Evolutionary conservation across 169 alveolate species (phyloP), one percentile per base, ranked within the genome.

Genomic region (Plasmodium coatneyi): DNA sequence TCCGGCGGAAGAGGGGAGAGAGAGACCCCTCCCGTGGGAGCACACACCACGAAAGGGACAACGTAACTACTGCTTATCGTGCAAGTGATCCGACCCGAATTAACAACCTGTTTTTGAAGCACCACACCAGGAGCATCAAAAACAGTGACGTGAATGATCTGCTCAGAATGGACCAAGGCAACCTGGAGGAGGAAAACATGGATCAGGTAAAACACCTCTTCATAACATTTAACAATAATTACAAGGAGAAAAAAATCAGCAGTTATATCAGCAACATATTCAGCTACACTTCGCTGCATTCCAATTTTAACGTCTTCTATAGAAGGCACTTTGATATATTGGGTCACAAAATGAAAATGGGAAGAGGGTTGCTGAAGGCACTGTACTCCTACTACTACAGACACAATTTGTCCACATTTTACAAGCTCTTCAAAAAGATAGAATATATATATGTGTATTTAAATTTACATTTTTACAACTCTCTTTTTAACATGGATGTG

Each of bases 241-340:
- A 79, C 71, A 89, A 89, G 52, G 94, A 89, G 46, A 89, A 89
- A 36, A 89, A 89, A 79, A 89, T 89, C 66, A 89, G 71, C 52
- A 66, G 34, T 56, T 89, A 89, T 46, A 89, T 89, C 25, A 66
- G 81, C 12, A 89, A 89, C 56, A 79, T 89, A 79, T 79, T 89
- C 71, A 89, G 71, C 25, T 79, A 66, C 39, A 79, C 76, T 3
- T 89, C 94, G 5, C 49, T 79, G 46, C 82, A 89, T 79, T 79
- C 94, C 14, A 89, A 89, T 66, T 71, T 89, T 52, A 89, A 89
- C 71, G 56, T 79, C n/a, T 89, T 22, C 25, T 80, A 79, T 60
- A 54, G 82, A n/a, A 89, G 72, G 36, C 60, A 89, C 6, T 56
- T 89, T 25, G 90, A 89, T 25, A 89, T 89, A 30, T 41, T 79